These are phyloP conservation scores for Linnemannia hyalina DNA, from an alignment of 192 early-diverging fungal species.

Conservation along the genomic window DNA sequence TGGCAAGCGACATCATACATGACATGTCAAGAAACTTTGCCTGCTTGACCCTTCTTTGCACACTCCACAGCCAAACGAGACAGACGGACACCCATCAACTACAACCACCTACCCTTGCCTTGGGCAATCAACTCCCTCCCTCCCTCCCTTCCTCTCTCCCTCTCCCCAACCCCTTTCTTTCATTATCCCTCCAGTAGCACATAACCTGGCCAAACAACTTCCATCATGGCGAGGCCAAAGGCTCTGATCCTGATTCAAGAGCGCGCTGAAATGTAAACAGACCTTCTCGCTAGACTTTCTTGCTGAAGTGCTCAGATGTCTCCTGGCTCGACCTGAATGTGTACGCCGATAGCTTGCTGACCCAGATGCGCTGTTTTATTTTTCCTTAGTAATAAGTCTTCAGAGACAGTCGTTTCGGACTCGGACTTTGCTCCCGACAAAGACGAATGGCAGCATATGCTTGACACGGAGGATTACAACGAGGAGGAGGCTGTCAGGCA, in stretches of 20 bases:
- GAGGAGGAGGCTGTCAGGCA: neutral
- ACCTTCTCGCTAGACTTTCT: neutral
- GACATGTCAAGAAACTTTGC: neutral
- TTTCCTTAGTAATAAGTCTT: neutral
- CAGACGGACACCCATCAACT: neutral
- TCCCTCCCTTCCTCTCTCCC: neutral
- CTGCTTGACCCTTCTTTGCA: neutral
- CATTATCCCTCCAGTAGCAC: neutral
- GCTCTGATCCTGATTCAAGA: constrained; percentile 1
- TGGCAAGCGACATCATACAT: no score
- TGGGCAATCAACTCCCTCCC: neutral
- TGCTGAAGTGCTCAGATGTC: neutral
- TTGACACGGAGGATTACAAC: constrained; percentile 12
- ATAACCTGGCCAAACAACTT: neutral
- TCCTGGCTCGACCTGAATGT: neutral
- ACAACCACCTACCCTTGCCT: neutral
- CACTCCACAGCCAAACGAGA: neutral
- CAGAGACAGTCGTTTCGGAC: neutral
- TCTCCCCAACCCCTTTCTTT: neutral
- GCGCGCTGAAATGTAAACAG: constrained; percentile 7
- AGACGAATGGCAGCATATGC: neutral
- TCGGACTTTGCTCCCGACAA: constrained; percentile 8
- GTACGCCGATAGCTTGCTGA: neutral
- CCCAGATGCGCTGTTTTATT: neutral
- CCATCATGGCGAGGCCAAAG: constrained; percentile 4